Evolutionary conservation across 768 basidiomycete genomes (phyloP).

Genomic region (Termitomyces sp.): DNA sequence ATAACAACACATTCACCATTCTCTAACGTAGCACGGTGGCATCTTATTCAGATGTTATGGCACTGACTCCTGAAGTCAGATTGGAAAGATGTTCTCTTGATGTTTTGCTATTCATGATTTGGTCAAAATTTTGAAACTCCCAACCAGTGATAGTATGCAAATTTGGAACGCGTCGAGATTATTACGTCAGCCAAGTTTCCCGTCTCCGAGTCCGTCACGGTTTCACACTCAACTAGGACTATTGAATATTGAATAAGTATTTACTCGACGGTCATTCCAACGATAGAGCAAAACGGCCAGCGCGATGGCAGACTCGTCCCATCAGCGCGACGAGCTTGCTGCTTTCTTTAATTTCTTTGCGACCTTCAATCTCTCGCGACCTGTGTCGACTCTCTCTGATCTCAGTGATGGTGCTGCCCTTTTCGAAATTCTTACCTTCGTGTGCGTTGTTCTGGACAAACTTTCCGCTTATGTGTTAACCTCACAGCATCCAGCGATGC

Average conservation of each 20-base stretch:
- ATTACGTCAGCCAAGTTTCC: constrained; percentile 2
- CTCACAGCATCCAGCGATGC: constrained; percentile 50
- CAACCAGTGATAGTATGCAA: neutral
- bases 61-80: too few relatives aligned
- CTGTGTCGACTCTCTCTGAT: constrained; percentile 61
- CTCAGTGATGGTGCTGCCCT: constrained; percentile 79
- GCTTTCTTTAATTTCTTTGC: constrained; percentile 82
- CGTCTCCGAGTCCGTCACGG: too few relatives aligned
- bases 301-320: constrained; percentile 32
- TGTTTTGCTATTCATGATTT: too few relatives aligned
- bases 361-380: constrained; percentile 64
- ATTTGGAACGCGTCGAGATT: neutral
- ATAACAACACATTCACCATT: too few relatives aligned
- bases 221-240: too few relatives aligned
- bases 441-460: constrained; percentile 46
- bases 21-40: too few relatives aligned
- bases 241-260: too few relatives aligned
- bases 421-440: constrained; percentile 68
- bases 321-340: constrained; percentile 59
- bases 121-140: too few relatives aligned
- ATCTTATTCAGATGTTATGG: too few relatives aligned
- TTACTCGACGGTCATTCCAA: too few relatives aligned
- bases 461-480: neutral
- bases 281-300: neutral
- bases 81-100: too few relatives aligned